These are phyloP conservation scores for Xylariaceae sp. DNA, from an alignment of 2,329 filamentous ascomycete species.

Conservation along the genomic window DNA sequence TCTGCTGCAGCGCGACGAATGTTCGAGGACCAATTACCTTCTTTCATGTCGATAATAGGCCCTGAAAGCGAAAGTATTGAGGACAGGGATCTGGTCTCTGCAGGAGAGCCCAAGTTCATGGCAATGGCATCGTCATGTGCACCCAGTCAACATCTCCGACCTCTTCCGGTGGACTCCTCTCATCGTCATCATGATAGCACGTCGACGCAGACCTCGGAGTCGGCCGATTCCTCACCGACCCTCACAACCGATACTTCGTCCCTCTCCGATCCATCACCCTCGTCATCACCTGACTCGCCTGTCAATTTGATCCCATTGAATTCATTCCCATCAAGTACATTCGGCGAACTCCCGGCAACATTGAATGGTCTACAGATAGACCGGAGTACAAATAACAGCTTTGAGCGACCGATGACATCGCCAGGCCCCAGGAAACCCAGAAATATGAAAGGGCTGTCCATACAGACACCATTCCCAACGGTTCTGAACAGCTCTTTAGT, in stretches of 20 bases:
- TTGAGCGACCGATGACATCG: conserved; percentile 58
- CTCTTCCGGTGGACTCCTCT: conserved; percentile 41
- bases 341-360: conserved; percentile 40
- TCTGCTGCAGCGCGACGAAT: conserved; percentile 55
- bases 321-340: conserved; percentile 59
- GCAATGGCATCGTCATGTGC: conserved; percentile 37
- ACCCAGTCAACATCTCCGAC: conserved; percentile 35
- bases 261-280: conserved; percentile 83
- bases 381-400: conserved; percentile 31
- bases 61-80: conserved; percentile 53
- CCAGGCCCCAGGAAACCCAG: conserved; percentile 66
- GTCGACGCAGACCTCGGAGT: conserved; percentile 74
- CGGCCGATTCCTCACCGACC: conserved; percentile 89
- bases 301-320: conserved; percentile 66
- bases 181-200: conserved; percentile 72
- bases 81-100: conserved; percentile 47
- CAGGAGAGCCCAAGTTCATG: conserved; percentile 50
- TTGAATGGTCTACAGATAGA: conserved; percentile 41
- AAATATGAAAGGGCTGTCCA: conserved; percentile 79
- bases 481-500: conserved; percentile 45
- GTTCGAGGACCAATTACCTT: conserved; percentile 67
- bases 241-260: conserved; percentile 88
- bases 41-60: conserved; percentile 71
- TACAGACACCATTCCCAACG: conserved; percentile 56
- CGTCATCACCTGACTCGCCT: conserved; percentile 87